These are phyloP conservation scores for Arctostaphylos glauca DNA, from an alignment of 148 eudicot genomes.

Conservation along the genomic window DNA sequence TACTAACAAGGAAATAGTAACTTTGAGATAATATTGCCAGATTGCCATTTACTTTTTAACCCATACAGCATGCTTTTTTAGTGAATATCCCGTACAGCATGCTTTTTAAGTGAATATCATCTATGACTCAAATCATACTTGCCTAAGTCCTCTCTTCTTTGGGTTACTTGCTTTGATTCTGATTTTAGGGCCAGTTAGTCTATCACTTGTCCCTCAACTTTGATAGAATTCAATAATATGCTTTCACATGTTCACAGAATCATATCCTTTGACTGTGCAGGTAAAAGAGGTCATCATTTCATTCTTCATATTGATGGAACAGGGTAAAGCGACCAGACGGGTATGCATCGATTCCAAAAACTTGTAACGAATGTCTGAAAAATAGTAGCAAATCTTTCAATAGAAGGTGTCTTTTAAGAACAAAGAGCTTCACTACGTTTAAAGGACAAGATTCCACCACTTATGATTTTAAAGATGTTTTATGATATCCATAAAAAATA, in stretches of 20 bases:
- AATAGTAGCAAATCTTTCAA: not conserved
- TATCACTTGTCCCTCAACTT: not conserved
- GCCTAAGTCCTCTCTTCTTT: not conserved
- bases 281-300: conserved; percentile 90
- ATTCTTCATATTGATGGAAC: conserved; percentile 91
- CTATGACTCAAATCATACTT: not conserved
- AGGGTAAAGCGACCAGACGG: conserved; percentile 85
- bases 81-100: not conserved
- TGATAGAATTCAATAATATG: not conserved
- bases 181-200: not conserved
- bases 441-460: not conserved
- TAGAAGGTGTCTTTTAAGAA: not conserved
- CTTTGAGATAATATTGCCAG: not conserved
- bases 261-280: conserved; percentile 35
- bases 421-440: not conserved
- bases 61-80: not conserved
- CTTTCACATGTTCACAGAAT: not conserved
- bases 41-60: not conserved
- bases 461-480: not conserved
- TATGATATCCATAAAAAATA: not conserved
- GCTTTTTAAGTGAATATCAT: not conserved
- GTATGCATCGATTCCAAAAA: conserved; percentile 29
- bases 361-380: not conserved
- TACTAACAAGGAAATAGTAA: too few relatives aligned
- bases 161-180: not conserved